Evolutionary conservation across 1,139 yeast genomes (phyloP), one percentile per base, ranked within the genome.

Genomic region (Hemisphaericaspora xylanilytica): DNA sequence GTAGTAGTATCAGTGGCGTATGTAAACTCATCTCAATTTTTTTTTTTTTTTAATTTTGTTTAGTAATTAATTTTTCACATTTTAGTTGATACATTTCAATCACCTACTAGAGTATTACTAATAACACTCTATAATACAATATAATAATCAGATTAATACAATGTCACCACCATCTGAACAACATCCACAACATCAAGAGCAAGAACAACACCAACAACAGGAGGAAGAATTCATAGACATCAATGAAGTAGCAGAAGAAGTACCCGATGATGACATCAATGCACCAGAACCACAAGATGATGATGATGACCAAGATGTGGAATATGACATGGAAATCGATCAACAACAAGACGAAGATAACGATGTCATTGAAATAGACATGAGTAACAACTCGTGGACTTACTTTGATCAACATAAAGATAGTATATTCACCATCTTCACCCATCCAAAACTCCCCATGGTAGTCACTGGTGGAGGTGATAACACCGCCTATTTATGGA

Each of bases 381-480:
- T 89, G 79, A 72, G 90, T 36, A 90, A 92, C 63, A 90, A 92
- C 65, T 88, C 97, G 3, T 77, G 85, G 67, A 72, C 88, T 0
- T 92, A 88, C 59, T 92, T 90, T 58, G 98, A 92, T 58, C 75
- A 78, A 52, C 98, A 92, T 58, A 73, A 76, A 40, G 96, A 89
- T 59, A 84, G 95, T 3, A 78, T 92, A 10, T 92, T 86, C 61
- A 73, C 85, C 17, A 73, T 92, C 13, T 78, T 85, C 41, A 67
- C 80, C 15, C 97, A 89, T 58, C 97, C 97, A 31, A 72, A 73
- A 12, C 70, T 88, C 45, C 96, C 96, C 15, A 60, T 71, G 69
- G 76, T 87, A 42, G 86, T 82, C 5, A 78, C 85, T 14, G 83
- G 95, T 12, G 97, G 97, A 35, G 97, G 97, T 37, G 99, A 92